phyloP scores from a whole-genome alignment of 768 basidiomycete genomes.

The Suillus occidentalis region DNA sequence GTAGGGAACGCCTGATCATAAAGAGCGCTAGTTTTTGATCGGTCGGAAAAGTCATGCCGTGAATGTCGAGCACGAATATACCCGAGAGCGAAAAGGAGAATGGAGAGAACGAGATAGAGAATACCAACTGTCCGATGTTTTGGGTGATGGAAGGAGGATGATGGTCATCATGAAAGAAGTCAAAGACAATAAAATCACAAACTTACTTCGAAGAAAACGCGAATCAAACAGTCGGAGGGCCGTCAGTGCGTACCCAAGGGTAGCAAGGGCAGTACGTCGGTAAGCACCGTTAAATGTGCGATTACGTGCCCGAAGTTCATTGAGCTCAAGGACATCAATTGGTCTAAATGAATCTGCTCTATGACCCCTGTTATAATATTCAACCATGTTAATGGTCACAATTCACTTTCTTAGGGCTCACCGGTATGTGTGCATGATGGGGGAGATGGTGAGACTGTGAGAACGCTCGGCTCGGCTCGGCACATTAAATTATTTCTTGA shows the following conservation, averaged over 20 bases:
- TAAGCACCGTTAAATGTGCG: slow-evolving; percentile 86
- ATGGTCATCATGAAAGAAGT: slow-evolving; percentile 1
- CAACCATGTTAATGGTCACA: neutral
- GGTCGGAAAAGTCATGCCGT: slow-evolving; percentile 76
- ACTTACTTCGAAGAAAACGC: slow-evolving; percentile 71
- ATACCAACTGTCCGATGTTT: slow-evolving; percentile 46
- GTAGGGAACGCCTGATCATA: slow-evolving; percentile 47
- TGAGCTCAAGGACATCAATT: slow-evolving; percentile 57
- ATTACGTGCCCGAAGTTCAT: slow-evolving; percentile 76
- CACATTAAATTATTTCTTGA: slow-evolving; percentile 1
- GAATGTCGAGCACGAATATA: slow-evolving; percentile 65
- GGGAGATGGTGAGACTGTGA: slow-evolving; percentile 15
- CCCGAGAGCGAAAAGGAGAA: slow-evolving; percentile 55
- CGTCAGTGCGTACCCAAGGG: slow-evolving; percentile 70
- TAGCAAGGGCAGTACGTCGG: slow-evolving; percentile 69
- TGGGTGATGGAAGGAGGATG: slow-evolving; percentile 32
- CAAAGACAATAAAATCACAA: neutral
- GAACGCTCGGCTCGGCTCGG: slow-evolving; percentile 19
- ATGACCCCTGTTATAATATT: slow-evolving; percentile 38
- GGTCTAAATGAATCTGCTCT: slow-evolving; percentile 51
- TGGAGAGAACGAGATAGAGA: slow-evolving; percentile 62
- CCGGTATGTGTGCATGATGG: slow-evolving; percentile 27
- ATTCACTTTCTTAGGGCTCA: slow-evolving; percentile 10
- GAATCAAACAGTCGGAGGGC: slow-evolving; percentile 78
- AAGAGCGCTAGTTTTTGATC: slow-evolving; percentile 24